Evolutionary conservation across 192 early-diverging fungal species (phyloP).

Genomic region (Backusella westeae): DNA sequence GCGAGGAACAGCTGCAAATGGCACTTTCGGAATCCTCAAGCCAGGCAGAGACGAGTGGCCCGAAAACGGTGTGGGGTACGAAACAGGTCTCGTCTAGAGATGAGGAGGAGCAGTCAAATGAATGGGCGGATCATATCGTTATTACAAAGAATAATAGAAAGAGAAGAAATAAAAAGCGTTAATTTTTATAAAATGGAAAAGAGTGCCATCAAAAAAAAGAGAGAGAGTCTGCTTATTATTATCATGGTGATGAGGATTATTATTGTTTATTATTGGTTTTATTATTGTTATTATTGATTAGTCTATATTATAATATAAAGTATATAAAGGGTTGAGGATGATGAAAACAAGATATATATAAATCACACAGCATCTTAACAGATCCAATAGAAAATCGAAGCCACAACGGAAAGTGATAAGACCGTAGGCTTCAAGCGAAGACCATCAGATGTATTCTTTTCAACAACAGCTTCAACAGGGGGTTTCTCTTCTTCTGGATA

Average conservation of each 20-base stretch:
- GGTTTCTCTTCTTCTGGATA: neutral
- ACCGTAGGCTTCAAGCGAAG: neutral
- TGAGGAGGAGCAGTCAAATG: neutral
- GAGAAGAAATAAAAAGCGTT: constrained; percentile 11
- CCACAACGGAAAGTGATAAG: neutral
- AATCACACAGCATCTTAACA: neutral
- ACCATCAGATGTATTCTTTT: neutral
- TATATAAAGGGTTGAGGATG: no score
- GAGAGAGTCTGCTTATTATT: neutral
- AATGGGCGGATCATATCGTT: constrained; percentile 29
- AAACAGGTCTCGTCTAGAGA: neutral
- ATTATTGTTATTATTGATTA: neutral
- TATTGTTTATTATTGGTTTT: neutral
- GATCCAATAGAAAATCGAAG: neutral
- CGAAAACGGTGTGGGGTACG: constrained; percentile 30
- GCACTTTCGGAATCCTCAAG: constrained; percentile 11
- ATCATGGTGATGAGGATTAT: neutral
- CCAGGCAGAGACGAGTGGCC: neutral
- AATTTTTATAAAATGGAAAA: constrained; percentile 2
- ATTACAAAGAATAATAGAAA: constrained; percentile 22
- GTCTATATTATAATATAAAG: neutral
- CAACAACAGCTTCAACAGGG: neutral
- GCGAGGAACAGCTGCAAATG: constrained; percentile 14
- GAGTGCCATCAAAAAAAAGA: no score
- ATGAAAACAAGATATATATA: neutral